Conservation (phyloP, 176 grass and related monocot genomes). For the Aegilops speltoides region DNA sequence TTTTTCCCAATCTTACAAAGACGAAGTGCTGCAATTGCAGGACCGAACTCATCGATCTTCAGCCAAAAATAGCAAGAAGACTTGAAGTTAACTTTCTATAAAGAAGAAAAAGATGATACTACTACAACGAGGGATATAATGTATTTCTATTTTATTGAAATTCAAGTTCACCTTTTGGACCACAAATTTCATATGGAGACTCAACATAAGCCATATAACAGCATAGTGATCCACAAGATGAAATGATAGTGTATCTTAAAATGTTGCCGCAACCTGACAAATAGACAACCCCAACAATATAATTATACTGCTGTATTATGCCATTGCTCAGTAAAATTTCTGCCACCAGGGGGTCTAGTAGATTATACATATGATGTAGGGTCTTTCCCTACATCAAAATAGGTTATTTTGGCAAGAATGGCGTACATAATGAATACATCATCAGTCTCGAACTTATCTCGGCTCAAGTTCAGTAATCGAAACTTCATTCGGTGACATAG, state of each 20-base stretch:
- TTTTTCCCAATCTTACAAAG: not conserved
- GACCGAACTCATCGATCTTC: not conserved
- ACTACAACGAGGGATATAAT: not conserved
- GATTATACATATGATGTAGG: not conserved
- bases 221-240: not conserved
- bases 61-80: not conserved
- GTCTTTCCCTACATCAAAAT: not conserved
- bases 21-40: not conserved
- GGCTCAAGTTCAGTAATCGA: slow-evolving; percentile 64
- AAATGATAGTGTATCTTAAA: not conserved
- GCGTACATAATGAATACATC: not conserved
- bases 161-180: too few relatives aligned
- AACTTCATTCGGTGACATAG: slow-evolving; percentile 48
- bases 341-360: not conserved
- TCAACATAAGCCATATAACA: not conserved
- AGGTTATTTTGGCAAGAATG: not conserved
- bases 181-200: not conserved
- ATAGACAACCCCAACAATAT: not conserved
- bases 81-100: not conserved
- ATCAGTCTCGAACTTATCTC: slow-evolving; percentile 29
- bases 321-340: not conserved
- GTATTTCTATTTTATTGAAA: not conserved
- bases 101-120: not conserved
- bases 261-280: not conserved
- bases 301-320: not conserved